Percentiles rank a stretch among this genome's conserved stretches.
These are phyloP conservation scores for Botrytis pseudocinerea DNA, from an alignment of 2,329 filamentous ascomycete genomes.

Conservation along the genomic window DNA sequence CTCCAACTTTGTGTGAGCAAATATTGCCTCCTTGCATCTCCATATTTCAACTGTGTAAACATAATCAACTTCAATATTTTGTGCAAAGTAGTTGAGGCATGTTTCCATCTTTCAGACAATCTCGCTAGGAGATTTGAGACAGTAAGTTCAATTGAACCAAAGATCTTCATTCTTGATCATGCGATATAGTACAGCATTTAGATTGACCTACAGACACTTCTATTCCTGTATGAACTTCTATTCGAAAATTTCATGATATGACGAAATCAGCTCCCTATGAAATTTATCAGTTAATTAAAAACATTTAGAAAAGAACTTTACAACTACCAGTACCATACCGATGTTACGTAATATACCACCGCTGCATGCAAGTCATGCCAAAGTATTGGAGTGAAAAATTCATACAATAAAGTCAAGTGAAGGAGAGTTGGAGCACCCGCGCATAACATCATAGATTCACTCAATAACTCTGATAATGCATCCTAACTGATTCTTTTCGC, in stretches of 20 bases:
- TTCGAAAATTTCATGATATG: too few relatives aligned
- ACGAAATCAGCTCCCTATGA: too few relatives aligned
- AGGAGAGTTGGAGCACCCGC: background rate
- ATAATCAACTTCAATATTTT: background rate
- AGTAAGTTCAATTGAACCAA: background rate
- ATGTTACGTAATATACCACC: too few relatives aligned
- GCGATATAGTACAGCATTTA: background rate
- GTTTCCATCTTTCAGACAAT: background rate
- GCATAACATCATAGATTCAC: background rate
- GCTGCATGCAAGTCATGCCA: background rate
- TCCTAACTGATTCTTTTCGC: background rate
- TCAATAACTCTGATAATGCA: background rate
- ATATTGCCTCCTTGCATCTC: background rate
- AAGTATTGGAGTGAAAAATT: too few relatives aligned
- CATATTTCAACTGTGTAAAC: fast-evolving
- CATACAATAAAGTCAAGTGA: too few relatives aligned
- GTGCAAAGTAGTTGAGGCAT: background rate
- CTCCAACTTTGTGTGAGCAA: background rate
- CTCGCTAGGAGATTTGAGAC: background rate
- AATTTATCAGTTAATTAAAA: too few relatives aligned
- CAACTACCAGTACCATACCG: too few relatives aligned
- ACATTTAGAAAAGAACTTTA: too few relatives aligned
- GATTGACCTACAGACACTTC: too few relatives aligned
- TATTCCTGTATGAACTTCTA: too few relatives aligned
- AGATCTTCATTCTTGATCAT: background rate